Evolutionary conservation across 176 grass and related monocot genomes (phyloP).

Genomic region (Miscanthus lutarioriparius): DNA sequence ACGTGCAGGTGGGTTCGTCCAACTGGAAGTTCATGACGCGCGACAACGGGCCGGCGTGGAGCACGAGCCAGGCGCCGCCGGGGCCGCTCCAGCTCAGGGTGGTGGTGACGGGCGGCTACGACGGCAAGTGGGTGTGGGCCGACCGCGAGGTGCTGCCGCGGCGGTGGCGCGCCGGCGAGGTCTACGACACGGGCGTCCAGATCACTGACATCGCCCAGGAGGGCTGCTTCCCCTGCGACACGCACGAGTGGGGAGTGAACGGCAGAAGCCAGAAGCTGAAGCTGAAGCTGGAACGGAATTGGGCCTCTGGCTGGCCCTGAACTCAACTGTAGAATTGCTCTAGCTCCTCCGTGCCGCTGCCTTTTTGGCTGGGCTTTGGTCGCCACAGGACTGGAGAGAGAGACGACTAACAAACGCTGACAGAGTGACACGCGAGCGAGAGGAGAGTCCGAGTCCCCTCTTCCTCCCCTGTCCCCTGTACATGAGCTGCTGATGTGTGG

Average conservation of each 20-base stretch:
- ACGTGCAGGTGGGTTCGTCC: conserved; percentile 56
- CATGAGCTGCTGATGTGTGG: conserved; percentile 42
- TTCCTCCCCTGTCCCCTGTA: conserved; percentile 7
- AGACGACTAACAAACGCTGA: conserved; percentile 25
- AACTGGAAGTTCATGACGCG: conserved; percentile 84
- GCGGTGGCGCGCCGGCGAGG: conserved; percentile 56
- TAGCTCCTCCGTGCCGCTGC: background rate
- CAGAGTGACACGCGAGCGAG: background rate
- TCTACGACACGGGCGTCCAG: conserved; percentile 73
- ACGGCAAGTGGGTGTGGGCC: conserved; percentile 89
- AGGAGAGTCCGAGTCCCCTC: background rate
- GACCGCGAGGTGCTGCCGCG: conserved; percentile 55
- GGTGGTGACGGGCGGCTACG: conserved; percentile 89
- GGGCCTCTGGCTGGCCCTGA: too few species aligned
- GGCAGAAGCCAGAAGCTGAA: background rate
- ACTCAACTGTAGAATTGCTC: background rate
- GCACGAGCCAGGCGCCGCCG: conserved; percentile 59
- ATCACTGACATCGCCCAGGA: conserved; percentile 70
- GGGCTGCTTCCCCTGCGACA: conserved; percentile 70
- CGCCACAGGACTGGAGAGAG: background rate
- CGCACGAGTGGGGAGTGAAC: conserved; percentile 57
- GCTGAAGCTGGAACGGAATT: too few species aligned
- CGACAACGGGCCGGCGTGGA: conserved; percentile 83
- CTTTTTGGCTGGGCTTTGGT: conserved; percentile 27
- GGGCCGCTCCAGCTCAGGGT: conserved; percentile 82